These are phyloP conservation scores for Thraustochytrium striatum DNA, from an alignment of 352 stramenopile species.

Conservation along the genomic window DNA sequence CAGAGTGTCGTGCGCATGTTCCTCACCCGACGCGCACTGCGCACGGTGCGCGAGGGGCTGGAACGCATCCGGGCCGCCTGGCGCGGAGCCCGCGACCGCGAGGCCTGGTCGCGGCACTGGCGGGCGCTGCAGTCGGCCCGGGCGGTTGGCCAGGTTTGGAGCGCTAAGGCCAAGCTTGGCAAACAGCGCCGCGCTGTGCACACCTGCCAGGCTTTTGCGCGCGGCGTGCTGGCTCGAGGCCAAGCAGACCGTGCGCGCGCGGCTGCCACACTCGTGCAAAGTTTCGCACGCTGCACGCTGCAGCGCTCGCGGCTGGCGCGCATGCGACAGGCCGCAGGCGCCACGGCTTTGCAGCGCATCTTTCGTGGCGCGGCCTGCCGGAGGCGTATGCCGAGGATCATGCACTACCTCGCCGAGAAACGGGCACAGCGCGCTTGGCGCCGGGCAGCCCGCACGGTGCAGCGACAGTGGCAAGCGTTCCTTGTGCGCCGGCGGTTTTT, in stretches of 20 bases:
- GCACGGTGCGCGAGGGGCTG: constrained; percentile 1
- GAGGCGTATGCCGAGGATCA: neutral
- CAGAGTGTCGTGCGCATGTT: constrained; percentile 42
- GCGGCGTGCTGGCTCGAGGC: neutral
- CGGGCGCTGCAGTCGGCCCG: neutral
- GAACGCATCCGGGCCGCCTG: constrained; percentile 44
- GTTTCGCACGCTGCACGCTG: constrained; percentile 8
- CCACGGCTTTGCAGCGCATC: neutral
- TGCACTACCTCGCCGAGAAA: neutral
- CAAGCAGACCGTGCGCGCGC: neutral
- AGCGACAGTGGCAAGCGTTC: constrained; percentile 26
- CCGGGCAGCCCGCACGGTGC: neutral
- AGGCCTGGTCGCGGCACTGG: constrained; percentile 17
- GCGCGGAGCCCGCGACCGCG: constrained; percentile 42
- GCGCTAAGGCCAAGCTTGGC: neutral
- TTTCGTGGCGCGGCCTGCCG: neutral
- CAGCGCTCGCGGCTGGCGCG: constrained; percentile 8
- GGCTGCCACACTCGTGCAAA: neutral
- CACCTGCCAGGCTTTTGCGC: constrained; percentile 3
- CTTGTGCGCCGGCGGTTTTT: constrained; percentile 31
- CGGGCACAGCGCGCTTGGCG: neutral
- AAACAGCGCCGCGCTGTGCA: neutral
- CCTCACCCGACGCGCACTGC: neutral
- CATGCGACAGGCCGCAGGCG: neutral
- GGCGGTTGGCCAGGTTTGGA: neutral